Base-by-base conservation (phyloP, 352 stramenopile species). In the Paralagenidium karlingii region DNA sequence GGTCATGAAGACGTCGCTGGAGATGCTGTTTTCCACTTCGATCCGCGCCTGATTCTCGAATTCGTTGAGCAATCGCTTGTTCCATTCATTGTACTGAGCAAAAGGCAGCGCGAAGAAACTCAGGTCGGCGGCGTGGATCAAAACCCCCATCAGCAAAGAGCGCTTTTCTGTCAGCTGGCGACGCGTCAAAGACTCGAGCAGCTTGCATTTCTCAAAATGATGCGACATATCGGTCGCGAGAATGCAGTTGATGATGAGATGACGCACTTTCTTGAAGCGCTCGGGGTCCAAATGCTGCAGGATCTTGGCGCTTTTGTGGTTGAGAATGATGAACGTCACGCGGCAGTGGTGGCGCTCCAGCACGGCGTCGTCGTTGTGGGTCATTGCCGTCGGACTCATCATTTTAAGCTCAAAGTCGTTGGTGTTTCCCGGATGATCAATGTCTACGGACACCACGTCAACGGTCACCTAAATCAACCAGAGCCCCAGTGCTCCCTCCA, bases 341-440 rank as follows among this genome's bases (percentile, higher is more conserved):
- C 70, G 69, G 25, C 68, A 60, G 41, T 94, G 80, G 45, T 94
- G 75, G 20, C 89, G 91, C 52, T 94, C 82, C 1, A 94, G 61
- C 18, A 95, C 83, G 2, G 76, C 87, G 12, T 79, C 68, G 51
- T 95, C 80, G 43, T 94, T 94, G 68, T 95, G 94, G 38, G 68
- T 81, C 13, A 94, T 52, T 6, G 83, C 82, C 10, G 94, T 55
- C 5, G 53, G 29, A 8, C 75, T 87, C 40, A 53, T 67, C 6
- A 68, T 82, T 40, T 86, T 70, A 21, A 94, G 61, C 49, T 95
- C 70, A 34, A 94, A 95, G 48, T 82, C 67, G 47, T 95, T 95
- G 58, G 86, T 78, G 47, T 89, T 84, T 8, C 81, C 82, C 1
- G 81, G 80, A 34, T 95, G 83, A 34, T 92, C 82, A 7, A 87